A percentile compares a stretch with the other conserved stretches of the same genome.
Evolutionary conservation across 1,284 basidiomycete genomes (phyloP).

Genomic region (Microbotryum lychnidis-dioicae): DNA sequence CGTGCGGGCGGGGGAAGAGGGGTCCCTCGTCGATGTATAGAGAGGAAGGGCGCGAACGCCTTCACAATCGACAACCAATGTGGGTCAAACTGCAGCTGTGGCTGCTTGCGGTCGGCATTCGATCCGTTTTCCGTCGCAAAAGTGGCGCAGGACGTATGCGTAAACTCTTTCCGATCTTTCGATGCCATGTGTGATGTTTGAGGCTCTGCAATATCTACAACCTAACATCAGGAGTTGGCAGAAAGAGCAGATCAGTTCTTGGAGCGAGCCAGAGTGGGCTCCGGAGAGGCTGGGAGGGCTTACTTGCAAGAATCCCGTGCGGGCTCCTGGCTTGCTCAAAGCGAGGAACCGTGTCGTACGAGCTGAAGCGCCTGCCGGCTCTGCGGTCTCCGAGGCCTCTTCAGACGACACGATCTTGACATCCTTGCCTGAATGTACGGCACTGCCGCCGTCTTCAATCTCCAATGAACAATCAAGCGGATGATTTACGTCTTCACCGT

Average conservation of each 20-base stretch:
- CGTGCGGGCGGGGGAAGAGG: constrained; percentile 55
- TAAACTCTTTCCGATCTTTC: not conserved
- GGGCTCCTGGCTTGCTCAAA: constrained; percentile 82
- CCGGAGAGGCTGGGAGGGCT: too few relatives aligned
- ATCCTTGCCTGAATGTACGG: too few relatives aligned
- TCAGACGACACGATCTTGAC: too few relatives aligned
- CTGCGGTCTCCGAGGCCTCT: not conserved
- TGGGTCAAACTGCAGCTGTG: constrained; percentile 54
- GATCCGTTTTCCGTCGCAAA: constrained; percentile 5
- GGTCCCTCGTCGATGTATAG: constrained; percentile 45
- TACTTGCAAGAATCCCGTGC: constrained; percentile 77
- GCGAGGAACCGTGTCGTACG: constrained; percentile 71
- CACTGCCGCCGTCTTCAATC: too few relatives aligned
- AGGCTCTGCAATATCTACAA: too few relatives aligned
- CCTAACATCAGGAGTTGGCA: too few relatives aligned
- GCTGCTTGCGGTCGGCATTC: constrained; percentile 39
- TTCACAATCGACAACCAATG: constrained; percentile 91
- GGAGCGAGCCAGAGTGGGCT: not conserved
- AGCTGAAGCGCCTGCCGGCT: constrained; percentile 35
- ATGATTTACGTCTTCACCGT: constrained; percentile 5
- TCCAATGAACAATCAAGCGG: not conserved
- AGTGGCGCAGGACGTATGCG: not conserved
- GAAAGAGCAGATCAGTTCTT: not conserved
- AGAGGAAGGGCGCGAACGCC: constrained; percentile 64
- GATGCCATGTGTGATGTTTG: not conserved